Conservation (phyloP, 345 rosid species). For the Gossypium turneri region DNA sequence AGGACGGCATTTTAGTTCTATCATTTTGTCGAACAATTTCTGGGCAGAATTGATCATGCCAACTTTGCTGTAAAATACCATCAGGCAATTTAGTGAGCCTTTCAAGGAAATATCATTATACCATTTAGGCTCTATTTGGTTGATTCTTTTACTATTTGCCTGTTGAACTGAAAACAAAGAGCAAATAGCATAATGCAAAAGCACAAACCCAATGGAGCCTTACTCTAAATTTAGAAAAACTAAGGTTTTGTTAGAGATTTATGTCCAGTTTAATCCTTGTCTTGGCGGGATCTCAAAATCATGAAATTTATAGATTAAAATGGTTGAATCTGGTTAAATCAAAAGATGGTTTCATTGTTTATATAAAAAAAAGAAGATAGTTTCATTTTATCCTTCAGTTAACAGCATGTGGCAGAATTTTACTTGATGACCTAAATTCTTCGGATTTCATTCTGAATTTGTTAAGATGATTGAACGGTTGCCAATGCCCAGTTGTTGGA, state of each 20-base stretch:
- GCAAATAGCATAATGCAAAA: not conserved
- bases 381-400: not conserved
- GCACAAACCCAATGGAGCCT: not conserved
- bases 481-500: not conserved
- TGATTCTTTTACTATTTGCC: not conserved
- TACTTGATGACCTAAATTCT: not conserved
- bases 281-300: not conserved
- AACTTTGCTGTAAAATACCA: no score
- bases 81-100: no score
- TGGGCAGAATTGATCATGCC: no score
- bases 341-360: not conserved
- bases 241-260: not conserved
- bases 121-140: not conserved
- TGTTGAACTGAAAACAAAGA: not conserved
- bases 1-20: no score
- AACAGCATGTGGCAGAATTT: not conserved
- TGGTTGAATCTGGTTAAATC: not conserved
- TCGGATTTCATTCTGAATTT: not conserved
- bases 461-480: not conserved
- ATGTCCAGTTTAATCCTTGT: not conserved
- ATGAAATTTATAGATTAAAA: not conserved
- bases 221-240: not conserved
- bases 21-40: no score
- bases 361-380: not conserved
- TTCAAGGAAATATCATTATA: no score